phyloP scores from a whole-genome alignment of 179 eudicot species.

The Drosera spatulata region DNA sequence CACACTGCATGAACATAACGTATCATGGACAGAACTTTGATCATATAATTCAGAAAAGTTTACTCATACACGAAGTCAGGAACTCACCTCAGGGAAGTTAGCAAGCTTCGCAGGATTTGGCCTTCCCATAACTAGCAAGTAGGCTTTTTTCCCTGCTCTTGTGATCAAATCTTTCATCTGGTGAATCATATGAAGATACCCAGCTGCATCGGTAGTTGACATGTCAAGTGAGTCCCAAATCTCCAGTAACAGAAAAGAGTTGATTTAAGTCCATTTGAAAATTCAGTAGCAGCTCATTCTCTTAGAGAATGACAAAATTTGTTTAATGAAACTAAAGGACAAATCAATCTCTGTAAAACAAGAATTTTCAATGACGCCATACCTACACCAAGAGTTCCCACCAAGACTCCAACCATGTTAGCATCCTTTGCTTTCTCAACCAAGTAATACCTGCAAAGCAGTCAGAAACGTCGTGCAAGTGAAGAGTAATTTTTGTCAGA shows the following conservation, averaged over 20 bases:
- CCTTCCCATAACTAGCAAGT: constrained; percentile 77
- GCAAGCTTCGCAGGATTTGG: constrained; percentile 98
- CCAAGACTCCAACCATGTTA: constrained; percentile 70
- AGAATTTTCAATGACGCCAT: constrained; percentile 8
- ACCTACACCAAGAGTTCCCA: constrained; percentile 99
- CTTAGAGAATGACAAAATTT: no score
- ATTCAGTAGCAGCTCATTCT: no score
- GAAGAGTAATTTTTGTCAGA: not conserved
- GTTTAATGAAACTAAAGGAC: no score
- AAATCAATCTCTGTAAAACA: no score
- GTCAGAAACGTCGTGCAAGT: not conserved
- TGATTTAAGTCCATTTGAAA: not conserved
- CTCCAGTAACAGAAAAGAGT: constrained; percentile 28
- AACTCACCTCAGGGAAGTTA: constrained; percentile 89
- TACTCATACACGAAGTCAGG: no score
- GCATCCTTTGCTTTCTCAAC: constrained; percentile 99
- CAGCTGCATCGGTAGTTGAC: constrained; percentile 49
- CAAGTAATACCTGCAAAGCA: constrained; percentile 66
- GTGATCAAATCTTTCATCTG: constrained; percentile 68
- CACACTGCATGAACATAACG: constrained; percentile 80
- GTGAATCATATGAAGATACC: constrained; percentile 84
- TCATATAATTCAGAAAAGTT: no score
- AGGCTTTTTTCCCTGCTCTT: constrained; percentile 76
- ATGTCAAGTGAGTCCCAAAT: constrained; percentile 20
- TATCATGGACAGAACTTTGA: no score